These are phyloP conservation scores for Erythrophleum fordii DNA, from an alignment of 306 rosid genomes.

Conservation along the genomic window DNA sequence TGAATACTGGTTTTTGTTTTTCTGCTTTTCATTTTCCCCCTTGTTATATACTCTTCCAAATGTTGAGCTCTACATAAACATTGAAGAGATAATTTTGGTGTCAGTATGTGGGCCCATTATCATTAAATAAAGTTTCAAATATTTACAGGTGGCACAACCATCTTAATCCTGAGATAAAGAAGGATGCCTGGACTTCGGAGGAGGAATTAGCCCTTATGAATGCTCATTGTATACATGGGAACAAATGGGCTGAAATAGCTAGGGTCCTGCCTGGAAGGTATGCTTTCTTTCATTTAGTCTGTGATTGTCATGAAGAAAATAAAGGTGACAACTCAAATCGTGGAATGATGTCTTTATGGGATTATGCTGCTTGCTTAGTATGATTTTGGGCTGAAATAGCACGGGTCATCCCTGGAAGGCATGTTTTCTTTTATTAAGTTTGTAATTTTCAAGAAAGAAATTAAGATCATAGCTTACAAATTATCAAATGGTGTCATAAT, in stretches of 20 bases:
- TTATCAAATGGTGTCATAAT: neutral
- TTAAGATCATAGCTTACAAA: neutral
- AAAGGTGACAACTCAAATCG: neutral
- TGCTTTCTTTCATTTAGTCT: conserved; percentile 35
- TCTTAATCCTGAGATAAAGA: conserved; percentile 92
- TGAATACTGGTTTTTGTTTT: neutral
- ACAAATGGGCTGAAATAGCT: conserved; percentile 99
- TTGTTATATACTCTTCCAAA: neutral
- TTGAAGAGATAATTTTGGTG: neutral
- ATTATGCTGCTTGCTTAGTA: neutral
- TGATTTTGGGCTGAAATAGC: neutral
- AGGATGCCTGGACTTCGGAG: conserved; percentile 87
- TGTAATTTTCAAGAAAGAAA: no score
- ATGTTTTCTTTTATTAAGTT: neutral
- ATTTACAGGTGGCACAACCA: conserved; percentile 96
- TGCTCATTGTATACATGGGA: conserved; percentile 80
- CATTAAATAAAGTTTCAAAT: conserved; percentile 18
- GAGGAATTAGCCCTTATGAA: conserved; percentile 90
- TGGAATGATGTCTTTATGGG: neutral
- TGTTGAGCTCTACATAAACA: neutral
- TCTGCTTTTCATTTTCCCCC: neutral
- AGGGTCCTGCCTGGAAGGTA: conserved; percentile 94
- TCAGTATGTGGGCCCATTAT: neutral
- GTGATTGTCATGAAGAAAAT: conserved; percentile 15
- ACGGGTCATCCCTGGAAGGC: neutral